These are phyloP conservation scores for Sporodiniella umbellata DNA, from an alignment of 371 early-diverging fungal genomes.

Conservation along the genomic window DNA sequence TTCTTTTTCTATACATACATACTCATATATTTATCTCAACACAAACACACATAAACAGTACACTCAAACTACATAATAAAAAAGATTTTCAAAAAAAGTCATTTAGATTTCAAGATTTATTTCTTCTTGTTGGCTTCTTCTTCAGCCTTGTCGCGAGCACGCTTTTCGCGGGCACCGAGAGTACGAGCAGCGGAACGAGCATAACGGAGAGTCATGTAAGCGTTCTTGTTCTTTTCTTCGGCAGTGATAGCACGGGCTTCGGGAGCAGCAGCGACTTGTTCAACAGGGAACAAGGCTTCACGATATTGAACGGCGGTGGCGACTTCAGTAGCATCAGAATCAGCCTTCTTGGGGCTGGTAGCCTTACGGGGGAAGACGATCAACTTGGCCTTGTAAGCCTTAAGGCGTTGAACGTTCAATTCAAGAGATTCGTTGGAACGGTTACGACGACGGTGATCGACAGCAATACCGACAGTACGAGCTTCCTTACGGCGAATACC, in stretches of 20 bases:
- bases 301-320: slow-evolving; percentile 72
- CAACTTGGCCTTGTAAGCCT: slow-evolving; percentile 93
- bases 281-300: slow-evolving; percentile 74
- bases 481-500: slow-evolving; percentile 95
- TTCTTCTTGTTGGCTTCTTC: slow-evolving; percentile 77
- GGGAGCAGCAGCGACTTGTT: slow-evolving; percentile 62
- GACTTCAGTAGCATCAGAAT: slow-evolving; percentile 63
- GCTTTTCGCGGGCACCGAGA: slow-evolving; percentile 84
- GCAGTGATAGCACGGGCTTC: slow-evolving; percentile 83
- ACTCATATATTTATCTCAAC: too few species aligned
- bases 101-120: too few species aligned
- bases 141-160: slow-evolving; percentile 78
- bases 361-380: slow-evolving; percentile 94
- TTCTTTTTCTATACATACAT: too few species aligned
- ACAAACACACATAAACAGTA: neutral
- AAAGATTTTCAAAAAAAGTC: too few species aligned
- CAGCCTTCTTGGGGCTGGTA: slow-evolving; percentile 83
- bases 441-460: slow-evolving; percentile 98
- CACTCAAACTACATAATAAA: too few species aligned
- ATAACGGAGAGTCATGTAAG: slow-evolving; percentile 88
- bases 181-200: slow-evolving; percentile 82
- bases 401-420: slow-evolving; percentile 95
- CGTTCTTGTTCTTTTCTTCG: slow-evolving; percentile 78
- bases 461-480: slow-evolving; percentile 95
- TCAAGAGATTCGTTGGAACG: slow-evolving; percentile 93